Base-by-base conservation (phyloP, 805 yeast genomes). In the Komagataella mondaviorum region DNA sequence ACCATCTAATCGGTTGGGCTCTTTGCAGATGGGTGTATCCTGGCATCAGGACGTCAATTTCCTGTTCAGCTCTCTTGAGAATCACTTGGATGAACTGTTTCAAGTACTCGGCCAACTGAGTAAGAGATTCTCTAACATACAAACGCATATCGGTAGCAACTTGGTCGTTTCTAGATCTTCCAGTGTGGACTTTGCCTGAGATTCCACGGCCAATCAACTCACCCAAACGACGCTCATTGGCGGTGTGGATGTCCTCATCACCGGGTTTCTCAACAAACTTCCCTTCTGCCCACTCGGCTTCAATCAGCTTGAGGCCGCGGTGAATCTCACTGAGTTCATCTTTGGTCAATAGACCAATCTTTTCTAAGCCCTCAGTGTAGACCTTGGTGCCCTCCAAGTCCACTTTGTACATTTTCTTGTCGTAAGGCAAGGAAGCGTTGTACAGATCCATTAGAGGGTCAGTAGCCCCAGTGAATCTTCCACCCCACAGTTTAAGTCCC, bases 1-100 rank as follows among this genome's bases (percentile, higher is more conserved):
- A 76, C 99, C 99, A 93, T 71, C 99, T 81, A 63, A 93, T 93
- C n/a, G 99, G 99, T 70, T 90, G 99, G 1, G 98, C 98, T 66
- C 96, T 85, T 75, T 93, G 99, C 65, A 93, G 73, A 71, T 93
- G 99, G 12, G 99, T 93, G 72, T 93, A 93, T 47, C 99, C 99
- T 8, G 99, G 99, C 98, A 93, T 93, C 63, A 93, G 76, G 17
- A 85, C 85, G 59, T 85, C 95, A 54, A 93, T 86, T 70, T 93
- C 99, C 39, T 75, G 65, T 61, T 80, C 83, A 4, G 95, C 96
- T 63, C 99, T 80, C 52, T 73, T 73, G 46, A 81, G 62, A 57
- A 93, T 76, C 17, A 83, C 83, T 55, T 71, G 64, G 63, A 91
- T 83, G 54, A 91, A 76, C n/a, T 67, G 69, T 53, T 75, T 77